Conservation (phyloP, 164 flowering plant genomes). For the Stephania cephalantha region DNA sequence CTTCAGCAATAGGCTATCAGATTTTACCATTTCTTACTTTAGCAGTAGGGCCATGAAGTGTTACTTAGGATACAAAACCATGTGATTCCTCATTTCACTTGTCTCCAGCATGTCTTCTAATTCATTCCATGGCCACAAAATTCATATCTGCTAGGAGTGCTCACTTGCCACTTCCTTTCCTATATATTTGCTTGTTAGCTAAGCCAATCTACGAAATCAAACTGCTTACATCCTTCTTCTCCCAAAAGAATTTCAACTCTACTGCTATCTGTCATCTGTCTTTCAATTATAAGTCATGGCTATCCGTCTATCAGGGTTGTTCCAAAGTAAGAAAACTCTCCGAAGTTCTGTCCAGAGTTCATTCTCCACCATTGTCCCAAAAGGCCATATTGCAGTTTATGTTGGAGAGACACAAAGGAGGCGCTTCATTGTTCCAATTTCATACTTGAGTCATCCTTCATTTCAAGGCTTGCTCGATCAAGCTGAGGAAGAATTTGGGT, state of each 20-base stretch:
- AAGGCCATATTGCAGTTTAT: background rate
- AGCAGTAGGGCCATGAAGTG: background rate
- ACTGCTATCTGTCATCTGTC: background rate
- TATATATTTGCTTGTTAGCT: background rate
- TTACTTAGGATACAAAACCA: background rate
- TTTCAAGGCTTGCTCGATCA: constrained; percentile 2
- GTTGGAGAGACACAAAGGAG: background rate
- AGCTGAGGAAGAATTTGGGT: constrained; percentile 3
- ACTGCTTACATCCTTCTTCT: background rate
- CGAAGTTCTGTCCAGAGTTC: background rate
- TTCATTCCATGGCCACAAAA: background rate
- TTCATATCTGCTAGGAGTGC: background rate
- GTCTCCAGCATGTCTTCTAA: background rate
- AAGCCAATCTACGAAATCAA: background rate
- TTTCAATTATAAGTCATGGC: background rate
- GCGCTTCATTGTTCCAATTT: background rate
- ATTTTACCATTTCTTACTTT: background rate
- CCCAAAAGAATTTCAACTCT: background rate
- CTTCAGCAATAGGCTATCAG: background rate
- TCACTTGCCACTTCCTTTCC: background rate
- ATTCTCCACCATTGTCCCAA: background rate
- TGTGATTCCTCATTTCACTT: background rate
- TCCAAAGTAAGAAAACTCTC: background rate
- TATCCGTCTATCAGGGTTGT: background rate
- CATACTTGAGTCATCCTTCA: constrained; percentile 2